Conservation (phyloP, 2,329 filamentous ascomycete genomes). For the Zelopaecilomyces penicillatus region DNA sequence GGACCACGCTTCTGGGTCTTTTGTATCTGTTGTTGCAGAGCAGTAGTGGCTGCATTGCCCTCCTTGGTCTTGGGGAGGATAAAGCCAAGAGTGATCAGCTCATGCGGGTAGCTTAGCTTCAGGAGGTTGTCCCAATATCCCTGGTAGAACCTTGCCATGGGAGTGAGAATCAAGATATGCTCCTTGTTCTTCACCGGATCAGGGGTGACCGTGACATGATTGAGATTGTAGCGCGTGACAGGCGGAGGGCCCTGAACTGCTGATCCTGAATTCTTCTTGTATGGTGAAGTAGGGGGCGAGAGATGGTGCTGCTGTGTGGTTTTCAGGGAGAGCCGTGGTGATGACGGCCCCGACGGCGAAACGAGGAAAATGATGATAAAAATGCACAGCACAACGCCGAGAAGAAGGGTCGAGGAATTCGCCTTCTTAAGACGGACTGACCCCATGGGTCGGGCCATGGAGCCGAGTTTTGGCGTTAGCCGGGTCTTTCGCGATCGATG, state of each 20-base stretch:
- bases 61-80: conserved; percentile 92
- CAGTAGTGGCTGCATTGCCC: conserved; percentile 75
- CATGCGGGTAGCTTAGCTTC: conserved; percentile 79
- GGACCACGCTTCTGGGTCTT: conserved; percentile 73
- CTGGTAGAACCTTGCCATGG: conserved; percentile 86
- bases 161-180: conserved; percentile 83
- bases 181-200: conserved; percentile 73
- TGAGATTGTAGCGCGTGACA: conserved; percentile 88
- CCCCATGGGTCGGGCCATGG: conserved; percentile 52
- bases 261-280: conserved; percentile 29
- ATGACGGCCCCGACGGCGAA: conserved; percentile 39
- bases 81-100: conserved; percentile 89
- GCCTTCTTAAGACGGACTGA: conserved; percentile 68
- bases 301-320: conserved; percentile 36
- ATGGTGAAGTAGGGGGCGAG: conserved; percentile 35
- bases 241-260: conserved; percentile 54
- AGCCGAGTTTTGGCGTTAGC: conserved; percentile 6
- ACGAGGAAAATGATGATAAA: conserved; percentile 60
- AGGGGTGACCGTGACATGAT: conserved; percentile 78
- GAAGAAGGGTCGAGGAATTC: conserved; percentile 65
- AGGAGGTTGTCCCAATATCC: conserved; percentile 93
- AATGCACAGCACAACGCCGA: conserved; percentile 65
- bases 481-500: too few species aligned
- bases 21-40: conserved; percentile 75
- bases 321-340: conserved; percentile 37